Percentiles rank a stretch among this genome's conserved stretches.
Evolutionary conservation across 2,329 filamentous ascomycete genomes (phyloP).

Genomic region (Chrysoporthe cubensis): DNA sequence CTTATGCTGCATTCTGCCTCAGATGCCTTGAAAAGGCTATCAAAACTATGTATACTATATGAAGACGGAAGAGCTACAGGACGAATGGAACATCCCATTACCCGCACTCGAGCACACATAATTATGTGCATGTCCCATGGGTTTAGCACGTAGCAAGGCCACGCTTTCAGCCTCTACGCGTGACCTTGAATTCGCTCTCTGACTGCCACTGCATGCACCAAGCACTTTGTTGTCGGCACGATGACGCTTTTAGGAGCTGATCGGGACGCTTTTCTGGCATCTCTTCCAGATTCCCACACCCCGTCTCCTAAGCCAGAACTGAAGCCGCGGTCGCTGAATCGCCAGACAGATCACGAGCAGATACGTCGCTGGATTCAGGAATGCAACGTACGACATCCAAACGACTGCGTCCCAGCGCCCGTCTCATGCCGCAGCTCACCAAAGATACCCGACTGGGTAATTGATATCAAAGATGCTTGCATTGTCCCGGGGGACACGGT

Average conservation of each 20-base stretch:
- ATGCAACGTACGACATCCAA: neutral
- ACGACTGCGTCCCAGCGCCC: neutral
- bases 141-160: neutral
- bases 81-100: neutral
- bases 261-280: neutral
- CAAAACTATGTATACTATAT: neutral
- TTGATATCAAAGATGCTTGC: slow-evolving; percentile 3
- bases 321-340: neutral
- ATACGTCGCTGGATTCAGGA: neutral
- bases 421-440: neutral
- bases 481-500: neutral
- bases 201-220: neutral
- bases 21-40: neutral
- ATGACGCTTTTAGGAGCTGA: neutral
- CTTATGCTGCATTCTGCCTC: neutral
- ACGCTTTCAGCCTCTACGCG: neutral
- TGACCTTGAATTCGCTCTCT: neutral
- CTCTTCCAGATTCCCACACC: neutral
- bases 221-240: neutral
- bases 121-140: neutral
- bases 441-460: slow-evolving; percentile 12
- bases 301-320: neutral
- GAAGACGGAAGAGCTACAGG: neutral
- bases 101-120: neutral
- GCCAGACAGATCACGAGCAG: neutral